Evolutionary conservation across 768 basidiomycete genomes (phyloP).

Genomic region (Exidia glandulosa): DNA sequence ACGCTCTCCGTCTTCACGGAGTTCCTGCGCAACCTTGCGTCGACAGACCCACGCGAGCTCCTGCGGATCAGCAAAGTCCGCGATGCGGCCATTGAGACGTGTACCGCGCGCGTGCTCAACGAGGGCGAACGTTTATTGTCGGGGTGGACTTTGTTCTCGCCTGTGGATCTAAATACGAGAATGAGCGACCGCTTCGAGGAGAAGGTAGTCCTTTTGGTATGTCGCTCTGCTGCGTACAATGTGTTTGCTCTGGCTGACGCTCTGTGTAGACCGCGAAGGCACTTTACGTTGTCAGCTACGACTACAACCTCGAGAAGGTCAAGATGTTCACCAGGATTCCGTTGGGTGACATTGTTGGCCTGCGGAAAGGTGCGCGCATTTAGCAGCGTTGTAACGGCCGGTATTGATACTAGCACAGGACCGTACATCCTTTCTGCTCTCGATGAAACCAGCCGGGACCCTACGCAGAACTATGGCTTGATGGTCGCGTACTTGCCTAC

Average conservation of each 20-base stretch:
- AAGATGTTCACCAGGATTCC: constrained; percentile 84
- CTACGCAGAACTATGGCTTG: constrained; percentile 82
- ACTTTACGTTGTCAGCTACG: constrained; percentile 79
- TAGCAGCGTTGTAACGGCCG: not conserved
- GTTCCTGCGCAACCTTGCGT: constrained; percentile 78
- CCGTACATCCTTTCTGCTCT: constrained; percentile 90
- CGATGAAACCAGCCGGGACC: constrained; percentile 84
- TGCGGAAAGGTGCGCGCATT: constrained; percentile 56
- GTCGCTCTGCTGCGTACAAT: constrained; percentile 20
- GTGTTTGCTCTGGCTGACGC: not conserved
- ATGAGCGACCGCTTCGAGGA: constrained; percentile 82
- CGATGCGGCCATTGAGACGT: constrained; percentile 85
- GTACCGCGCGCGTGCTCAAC: constrained; percentile 59
- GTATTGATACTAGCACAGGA: constrained; percentile 39
- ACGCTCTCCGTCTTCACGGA: constrained; percentile 85
- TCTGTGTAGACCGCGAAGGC: constrained; percentile 31
- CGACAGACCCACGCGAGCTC: constrained; percentile 85
- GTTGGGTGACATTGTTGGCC: constrained; percentile 61
- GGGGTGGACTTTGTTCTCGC: constrained; percentile 90
- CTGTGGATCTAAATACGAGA: constrained; percentile 61
- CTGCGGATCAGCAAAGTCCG: constrained; percentile 82
- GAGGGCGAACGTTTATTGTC: constrained; percentile 69
- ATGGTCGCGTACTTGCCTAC: constrained; percentile 65
- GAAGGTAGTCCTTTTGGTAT: constrained; percentile 79
- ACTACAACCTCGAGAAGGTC: constrained; percentile 88